Conservation (phyloP, 2,329 filamentous ascomycete species). For the Fusarium metavorans region DNA sequence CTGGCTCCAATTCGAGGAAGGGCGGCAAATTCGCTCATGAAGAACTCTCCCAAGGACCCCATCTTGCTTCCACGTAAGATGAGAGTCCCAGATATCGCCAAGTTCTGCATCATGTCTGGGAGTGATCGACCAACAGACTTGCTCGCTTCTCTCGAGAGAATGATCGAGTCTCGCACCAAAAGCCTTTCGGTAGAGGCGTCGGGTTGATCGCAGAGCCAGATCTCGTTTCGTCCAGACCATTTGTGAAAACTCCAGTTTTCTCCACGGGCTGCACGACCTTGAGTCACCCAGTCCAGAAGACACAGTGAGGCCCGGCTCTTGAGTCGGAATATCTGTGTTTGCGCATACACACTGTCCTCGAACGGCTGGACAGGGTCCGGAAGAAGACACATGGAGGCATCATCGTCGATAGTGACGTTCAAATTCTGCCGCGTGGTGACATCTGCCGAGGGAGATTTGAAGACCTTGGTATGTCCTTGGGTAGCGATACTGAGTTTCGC, state of each 20-base stretch:
- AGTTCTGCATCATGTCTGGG: conserved; percentile 75
- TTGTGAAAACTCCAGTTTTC: conserved; percentile 87
- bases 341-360: conserved; percentile 83
- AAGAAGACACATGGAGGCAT: conserved; percentile 73
- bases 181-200: conserved; percentile 64
- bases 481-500: conserved; percentile 77
- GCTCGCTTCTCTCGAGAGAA: conserved; percentile 71
- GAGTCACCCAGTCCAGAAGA: conserved; percentile 93
- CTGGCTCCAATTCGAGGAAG: conserved; percentile 85
- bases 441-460: conserved; percentile 76
- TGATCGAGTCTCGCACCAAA: conserved; percentile 86
- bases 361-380: conserved; percentile 97
- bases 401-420: conserved; percentile 61
- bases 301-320: conserved; percentile 73
- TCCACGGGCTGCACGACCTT: conserved; percentile 84
- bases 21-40: conserved; percentile 81
- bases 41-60: conserved; percentile 75
- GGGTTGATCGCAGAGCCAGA: conserved; percentile 67
- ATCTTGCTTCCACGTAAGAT: conserved; percentile 82
- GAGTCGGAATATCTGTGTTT: conserved; percentile 81
- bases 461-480: conserved; percentile 93
- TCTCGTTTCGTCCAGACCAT: conserved; percentile 89
- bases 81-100: conserved; percentile 85
- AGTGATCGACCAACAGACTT: conserved; percentile 56
- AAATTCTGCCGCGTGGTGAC: conserved; percentile 70